A percentile compares a stretch with the other conserved stretches of the same genome.
These are phyloP conservation scores for Mortierella alpina DNA, from an alignment of 192 early-diverging fungal genomes.

Conservation along the genomic window DNA sequence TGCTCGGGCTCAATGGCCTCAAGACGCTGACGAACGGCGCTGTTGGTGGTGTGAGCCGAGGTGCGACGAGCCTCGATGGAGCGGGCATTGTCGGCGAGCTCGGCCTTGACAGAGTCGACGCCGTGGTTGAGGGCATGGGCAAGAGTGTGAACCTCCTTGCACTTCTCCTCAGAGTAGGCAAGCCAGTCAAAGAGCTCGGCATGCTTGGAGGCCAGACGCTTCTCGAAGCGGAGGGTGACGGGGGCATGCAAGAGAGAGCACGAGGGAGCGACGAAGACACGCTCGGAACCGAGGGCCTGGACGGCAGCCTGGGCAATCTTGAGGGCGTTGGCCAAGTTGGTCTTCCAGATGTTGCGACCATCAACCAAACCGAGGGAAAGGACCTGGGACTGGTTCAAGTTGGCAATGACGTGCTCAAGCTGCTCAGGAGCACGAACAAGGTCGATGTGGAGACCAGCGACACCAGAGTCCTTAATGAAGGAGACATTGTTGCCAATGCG, in stretches of 20 bases:
- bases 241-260: constrained; percentile 95
- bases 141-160: constrained; percentile 81
- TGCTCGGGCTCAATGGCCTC: constrained; percentile 72
- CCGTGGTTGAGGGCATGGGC: constrained; percentile 67
- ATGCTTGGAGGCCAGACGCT: constrained; percentile 76
- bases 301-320: constrained; percentile 74
- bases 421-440: constrained; percentile 87
- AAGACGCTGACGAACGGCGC: constrained; percentile 81
- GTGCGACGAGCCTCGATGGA: constrained; percentile 75
- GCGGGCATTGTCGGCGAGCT: constrained; percentile 77
- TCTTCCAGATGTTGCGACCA: constrained; percentile 99
- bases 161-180: constrained; percentile 94
- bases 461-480: constrained; percentile 76
- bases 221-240: constrained; percentile 83
- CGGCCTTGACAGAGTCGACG: constrained; percentile 69
- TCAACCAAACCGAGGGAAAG: constrained; percentile 96
- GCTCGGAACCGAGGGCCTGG: constrained; percentile 71
- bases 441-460: constrained; percentile 92
- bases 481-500: constrained; percentile 79
- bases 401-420: constrained; percentile 75
- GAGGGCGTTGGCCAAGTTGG: constrained; percentile 82
- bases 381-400: constrained; percentile 67
- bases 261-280: constrained; percentile 88
- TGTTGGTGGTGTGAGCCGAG: constrained; percentile 87
- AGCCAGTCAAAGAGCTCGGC: constrained; percentile 91